Evolutionary conservation across 164 flowering plant genomes (phyloP), one percentile per base, ranked within the genome.

Genomic region (Berberis vulgaris): DNA sequence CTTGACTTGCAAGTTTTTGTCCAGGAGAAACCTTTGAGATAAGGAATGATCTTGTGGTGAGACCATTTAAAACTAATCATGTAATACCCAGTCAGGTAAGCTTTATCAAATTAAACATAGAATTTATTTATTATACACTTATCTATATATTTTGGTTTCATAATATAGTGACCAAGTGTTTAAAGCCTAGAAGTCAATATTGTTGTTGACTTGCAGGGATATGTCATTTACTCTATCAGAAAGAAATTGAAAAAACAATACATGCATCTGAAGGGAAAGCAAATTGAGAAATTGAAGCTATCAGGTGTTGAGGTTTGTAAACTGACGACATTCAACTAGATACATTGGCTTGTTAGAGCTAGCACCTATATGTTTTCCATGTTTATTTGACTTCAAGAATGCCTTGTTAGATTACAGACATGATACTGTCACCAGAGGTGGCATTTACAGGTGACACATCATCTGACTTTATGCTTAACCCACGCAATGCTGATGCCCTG

Each of bases 371-470:
- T 12, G 42, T 2, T 63, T 5, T 44, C 49, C 45, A 13, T 4
- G 55, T 57, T 43, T 49, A 43, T 63, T 62, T 66, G 53, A 71
- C 69, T 67, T 73, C 60, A 39, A 47, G 61, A 43, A 49, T 71
- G 41, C 44, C 39, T 62, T 72, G 67, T 65, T 74, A 94, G 99
- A 91, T 94, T 67, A 85, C 96, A 78, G 96, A 94, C 71, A 80
- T 72, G 39, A 74, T 94, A 59, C 73, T 94, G 76, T 84, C 85
- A 62, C 99, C 99, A 58, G 99, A 94, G 80, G 86, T 94, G 67
- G 97, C 99, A 45, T 91, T 94, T 73, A 94, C 97, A 1, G 99
- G 99, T 46, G 99, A 91, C 67, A 94, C 99, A 53, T 85, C 82
- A 1, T 76, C 97, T 57, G 96, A 91, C 45, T 94, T 81, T 74